These are phyloP conservation scores for Phylloporus scabripes DNA, from an alignment of 768 basidiomycete species.

Conservation along the genomic window DNA sequence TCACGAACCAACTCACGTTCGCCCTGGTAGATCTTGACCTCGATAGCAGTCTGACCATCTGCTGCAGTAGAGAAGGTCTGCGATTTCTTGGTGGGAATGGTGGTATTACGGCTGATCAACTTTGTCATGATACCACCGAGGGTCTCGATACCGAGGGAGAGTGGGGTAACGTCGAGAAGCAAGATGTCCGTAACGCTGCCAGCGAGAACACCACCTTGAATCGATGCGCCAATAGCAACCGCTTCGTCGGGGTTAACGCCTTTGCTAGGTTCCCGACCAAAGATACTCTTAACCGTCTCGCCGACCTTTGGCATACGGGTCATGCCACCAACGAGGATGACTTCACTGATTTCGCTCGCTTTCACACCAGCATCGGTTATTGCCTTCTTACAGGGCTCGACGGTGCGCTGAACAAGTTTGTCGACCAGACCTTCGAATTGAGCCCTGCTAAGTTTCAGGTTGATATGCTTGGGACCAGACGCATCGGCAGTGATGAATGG, in stretches of 20 bases:
- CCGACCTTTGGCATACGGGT: slow-evolving; percentile 94
- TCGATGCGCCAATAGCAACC: slow-evolving; percentile 96
- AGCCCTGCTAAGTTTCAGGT: slow-evolving; percentile 80
- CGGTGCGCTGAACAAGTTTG: slow-evolving; percentile 78
- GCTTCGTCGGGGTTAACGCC: slow-evolving; percentile 99
- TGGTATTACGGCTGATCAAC: slow-evolving; percentile 96
- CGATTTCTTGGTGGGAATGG: slow-evolving; percentile 99
- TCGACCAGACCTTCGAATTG: slow-evolving; percentile 87
- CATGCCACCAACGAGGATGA: slow-evolving; percentile 99
- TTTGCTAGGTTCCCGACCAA: slow-evolving; percentile 96
- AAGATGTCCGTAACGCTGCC: slow-evolving; percentile 96
- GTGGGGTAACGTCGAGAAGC: slow-evolving; percentile 91
- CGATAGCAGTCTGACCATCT: slow-evolving; percentile 98
- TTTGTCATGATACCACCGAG: slow-evolving; percentile 99
- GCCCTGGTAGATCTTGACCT: slow-evolving; percentile 99
- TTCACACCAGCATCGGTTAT: slow-evolving; percentile 91
- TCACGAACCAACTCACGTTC: slow-evolving; percentile 98
- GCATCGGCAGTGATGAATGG: slow-evolving; percentile 98
- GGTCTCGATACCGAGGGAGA: slow-evolving; percentile 94
- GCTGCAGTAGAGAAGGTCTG: slow-evolving; percentile 99
- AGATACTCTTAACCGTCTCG: slow-evolving; percentile 82
- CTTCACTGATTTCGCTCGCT: slow-evolving; percentile 88
- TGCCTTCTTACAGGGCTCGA: slow-evolving; percentile 98
- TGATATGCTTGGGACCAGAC: slow-evolving; percentile 95
- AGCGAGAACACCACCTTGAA: slow-evolving; percentile 96